Base-by-base conservation (phyloP, 2,329 filamentous ascomycete species). In the Beauveria varroae region DNA sequence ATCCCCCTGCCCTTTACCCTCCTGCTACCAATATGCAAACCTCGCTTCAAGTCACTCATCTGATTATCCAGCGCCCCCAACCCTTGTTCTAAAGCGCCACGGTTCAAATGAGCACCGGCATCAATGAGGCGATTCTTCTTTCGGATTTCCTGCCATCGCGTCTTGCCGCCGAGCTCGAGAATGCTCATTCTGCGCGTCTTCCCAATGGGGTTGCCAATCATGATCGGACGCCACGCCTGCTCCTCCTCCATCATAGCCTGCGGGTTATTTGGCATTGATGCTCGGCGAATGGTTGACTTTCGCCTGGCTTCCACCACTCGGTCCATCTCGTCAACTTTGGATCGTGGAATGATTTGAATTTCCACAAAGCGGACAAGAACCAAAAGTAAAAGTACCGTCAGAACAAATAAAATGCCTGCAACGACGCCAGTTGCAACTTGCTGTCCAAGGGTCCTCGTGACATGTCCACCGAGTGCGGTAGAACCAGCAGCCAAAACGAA, bases 131-230 rank as follows among this genome's bases (percentile, higher is more conserved):
- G 76, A 67, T 87, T 87, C 68, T 79, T 82, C 65, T 75, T 80
- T 63, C 84, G 78, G 63, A 93, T 91, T 72, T 91, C 88, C 26
- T 83, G 88, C 86, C 87, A 93, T 46, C 89, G 78, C 56, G 82
- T 87, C 78, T 88, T 76, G 41, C 76, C 74, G 0, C 89, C 89
- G 62, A 90, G 74, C 71, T 93, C 89, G 18, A 93, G 75, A 26
- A 91, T 71, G 69, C 84, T 91, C 80, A 92, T 85, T 63, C 86
- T 81, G 55, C 89, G 80, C 68, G 82, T 84, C 71, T 85, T 87
- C 52, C 86, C 84, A 50, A 83, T 84, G 14, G 89, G 88, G 68
- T 89, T 88, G 14, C 89, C 88, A 69, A 91, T 84, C 65, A 91
- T 82, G 30, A 86, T 79, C 1, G 89, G 86, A 62, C 83, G 83